These are phyloP conservation scores for Croton setiger DNA, from an alignment of 441 rosid genomes.

Conservation along the genomic window DNA sequence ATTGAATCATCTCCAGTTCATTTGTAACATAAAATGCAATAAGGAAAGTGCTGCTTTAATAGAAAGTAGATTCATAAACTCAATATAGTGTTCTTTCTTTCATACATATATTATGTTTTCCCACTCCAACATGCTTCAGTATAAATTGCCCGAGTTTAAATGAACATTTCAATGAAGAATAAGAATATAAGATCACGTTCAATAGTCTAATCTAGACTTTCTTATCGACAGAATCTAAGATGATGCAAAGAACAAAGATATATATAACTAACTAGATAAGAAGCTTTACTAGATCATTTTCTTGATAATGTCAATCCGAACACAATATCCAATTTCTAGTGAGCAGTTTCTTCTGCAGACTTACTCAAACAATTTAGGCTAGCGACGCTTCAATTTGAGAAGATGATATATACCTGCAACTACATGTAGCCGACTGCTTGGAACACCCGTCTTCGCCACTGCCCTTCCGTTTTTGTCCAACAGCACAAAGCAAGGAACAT, in stretches of 20 bases:
- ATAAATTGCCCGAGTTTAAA: not conserved
- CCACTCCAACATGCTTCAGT: too few relatives aligned
- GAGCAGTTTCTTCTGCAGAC: not conserved
- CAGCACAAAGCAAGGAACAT: conserved; percentile 88
- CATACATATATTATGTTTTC: too few relatives aligned
- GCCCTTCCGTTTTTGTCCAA: conserved; percentile 83
- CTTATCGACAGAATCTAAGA: not conserved
- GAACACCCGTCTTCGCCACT: conserved; percentile 77
- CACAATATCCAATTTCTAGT: not conserved
- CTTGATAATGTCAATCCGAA: not conserved
- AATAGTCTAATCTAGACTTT: not conserved
- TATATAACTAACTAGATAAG: not conserved
- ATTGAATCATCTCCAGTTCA: too few relatives aligned
- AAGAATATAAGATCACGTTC: not conserved
- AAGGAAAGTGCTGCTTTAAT: not conserved
- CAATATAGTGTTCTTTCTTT: too few relatives aligned
- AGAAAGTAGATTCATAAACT: not conserved
- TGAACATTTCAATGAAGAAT: not conserved
- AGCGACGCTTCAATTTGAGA: conserved; percentile 56
- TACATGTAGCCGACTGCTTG: conserved; percentile 77
- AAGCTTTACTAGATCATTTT: not conserved
- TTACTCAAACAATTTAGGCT: not conserved
- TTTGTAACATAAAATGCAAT: too few relatives aligned
- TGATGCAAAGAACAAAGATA: not conserved
- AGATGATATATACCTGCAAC: conserved; percentile 82